A percentile compares a stretch with the other conserved stretches of the same genome.
phyloP scores from a whole-genome alignment of 1,139 yeast species.

The Lodderomyces metapsilosis region DNA sequence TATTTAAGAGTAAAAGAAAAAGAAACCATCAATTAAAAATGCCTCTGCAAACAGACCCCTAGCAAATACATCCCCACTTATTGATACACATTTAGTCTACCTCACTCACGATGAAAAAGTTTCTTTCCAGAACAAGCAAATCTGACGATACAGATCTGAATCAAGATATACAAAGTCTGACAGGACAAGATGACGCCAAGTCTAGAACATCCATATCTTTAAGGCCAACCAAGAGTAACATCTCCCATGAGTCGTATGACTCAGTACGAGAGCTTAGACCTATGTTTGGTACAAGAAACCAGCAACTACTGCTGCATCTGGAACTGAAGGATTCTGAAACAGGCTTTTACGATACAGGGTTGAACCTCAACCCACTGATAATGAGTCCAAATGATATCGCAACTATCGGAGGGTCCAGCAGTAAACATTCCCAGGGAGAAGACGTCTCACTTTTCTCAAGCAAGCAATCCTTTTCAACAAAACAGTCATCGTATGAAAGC shows the following conservation, averaged over 20 bases:
- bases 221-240: conserved; percentile 22
- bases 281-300: conserved; percentile 22
- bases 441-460: conserved; percentile 38
- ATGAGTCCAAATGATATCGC: conserved; percentile 15
- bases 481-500: conserved; percentile 33
- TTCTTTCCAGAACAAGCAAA: conserved; percentile 6
- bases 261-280: conserved; percentile 33
- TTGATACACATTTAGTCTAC: not conserved
- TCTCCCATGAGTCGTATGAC: conserved; percentile 34
- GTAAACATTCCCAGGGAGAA: conserved; percentile 9
- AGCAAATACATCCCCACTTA: not conserved
- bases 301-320: conserved; percentile 3
- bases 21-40: too few species aligned
- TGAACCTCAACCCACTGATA: conserved; percentile 42
- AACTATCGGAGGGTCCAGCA: not conserved
- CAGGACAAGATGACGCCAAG: conserved; percentile 1
- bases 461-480: conserved; percentile 37
- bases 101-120: conserved; percentile 7
- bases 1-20: too few species aligned
- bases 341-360: conserved; percentile 26
- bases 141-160: conserved; percentile 1
- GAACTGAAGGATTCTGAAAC: not conserved
- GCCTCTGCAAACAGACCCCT: not conserved
- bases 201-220: conserved; percentile 5
- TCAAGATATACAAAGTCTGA: conserved; percentile 3